These are phyloP conservation scores for Pezicula neosporulosa DNA, from an alignment of 2,329 filamentous ascomycete genomes.

Conservation along the genomic window DNA sequence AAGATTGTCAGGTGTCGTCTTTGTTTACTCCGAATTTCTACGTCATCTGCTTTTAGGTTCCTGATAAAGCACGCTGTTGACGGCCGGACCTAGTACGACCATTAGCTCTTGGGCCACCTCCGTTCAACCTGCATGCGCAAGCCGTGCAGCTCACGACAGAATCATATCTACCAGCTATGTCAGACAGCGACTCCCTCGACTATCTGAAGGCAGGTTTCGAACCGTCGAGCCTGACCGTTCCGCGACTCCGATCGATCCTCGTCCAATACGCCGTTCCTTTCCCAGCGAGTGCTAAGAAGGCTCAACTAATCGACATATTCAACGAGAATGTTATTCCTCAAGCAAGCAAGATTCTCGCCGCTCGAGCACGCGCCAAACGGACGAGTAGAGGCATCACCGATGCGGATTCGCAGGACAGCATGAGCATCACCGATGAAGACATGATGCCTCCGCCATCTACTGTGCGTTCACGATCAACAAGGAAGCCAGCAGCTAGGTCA, in stretches of 20 bases:
- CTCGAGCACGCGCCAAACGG: slow-evolving; percentile 75
- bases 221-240: slow-evolving; percentile 76
- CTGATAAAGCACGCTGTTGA: too few species aligned
- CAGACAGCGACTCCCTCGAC: slow-evolving; percentile 64
- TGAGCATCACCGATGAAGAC: slow-evolving; percentile 58
- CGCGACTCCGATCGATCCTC: slow-evolving; percentile 84
- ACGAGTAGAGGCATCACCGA: slow-evolving; percentile 82
- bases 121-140: too few species aligned
- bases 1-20: too few species aligned
- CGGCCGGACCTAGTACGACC: too few species aligned
- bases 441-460: slow-evolving; percentile 45
- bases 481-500: slow-evolving; percentile 50
- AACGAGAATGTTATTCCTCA: slow-evolving; percentile 75
- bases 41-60: too few species aligned
- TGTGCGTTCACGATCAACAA: slow-evolving; percentile 50
- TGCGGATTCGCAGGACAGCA: slow-evolving; percentile 62
- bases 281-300: slow-evolving; percentile 87
- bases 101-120: not conserved
- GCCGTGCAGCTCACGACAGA: too few species aligned
- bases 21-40: too few species aligned
- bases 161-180: slow-evolving; percentile 38
- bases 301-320: slow-evolving; percentile 81
- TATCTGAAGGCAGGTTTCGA: slow-evolving; percentile 90
- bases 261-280: slow-evolving; percentile 85
- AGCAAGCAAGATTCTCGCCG: slow-evolving; percentile 70